Conservation (phyloP, 83 land plant species). For the Thuja plicata region DNA sequence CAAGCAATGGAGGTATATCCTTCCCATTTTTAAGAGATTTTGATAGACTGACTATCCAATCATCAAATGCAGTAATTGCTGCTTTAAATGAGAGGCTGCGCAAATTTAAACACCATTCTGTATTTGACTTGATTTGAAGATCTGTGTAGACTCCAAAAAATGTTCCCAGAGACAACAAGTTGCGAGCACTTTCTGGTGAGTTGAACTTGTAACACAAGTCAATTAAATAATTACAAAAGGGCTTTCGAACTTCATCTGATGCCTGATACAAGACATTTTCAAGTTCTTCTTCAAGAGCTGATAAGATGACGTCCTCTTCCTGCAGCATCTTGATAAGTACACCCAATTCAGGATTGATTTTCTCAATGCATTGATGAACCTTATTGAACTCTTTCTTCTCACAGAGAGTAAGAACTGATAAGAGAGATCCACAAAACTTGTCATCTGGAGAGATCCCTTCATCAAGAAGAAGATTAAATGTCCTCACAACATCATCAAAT, state of each 20-base stretch:
- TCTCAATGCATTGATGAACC: conserved; percentile 45
- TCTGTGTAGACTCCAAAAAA: conserved; percentile 64
- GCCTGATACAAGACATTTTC: conserved; percentile 41
- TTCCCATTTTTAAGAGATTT: conserved; percentile 37
- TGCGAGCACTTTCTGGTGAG: conserved; percentile 51
- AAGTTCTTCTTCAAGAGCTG: conserved; percentile 40
- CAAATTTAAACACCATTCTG: conserved; percentile 73
- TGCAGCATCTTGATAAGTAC: conserved; percentile 41
- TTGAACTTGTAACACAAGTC: conserved; percentile 68
- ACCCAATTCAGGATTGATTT: conserved; percentile 43
- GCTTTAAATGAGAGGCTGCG: conserved; percentile 74
- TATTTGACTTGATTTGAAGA: conserved; percentile 44
- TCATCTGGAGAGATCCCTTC: conserved; percentile 63
- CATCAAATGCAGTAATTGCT: conserved; percentile 75
- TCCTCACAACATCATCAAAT: conserved; percentile 56
- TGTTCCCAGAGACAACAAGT: conserved; percentile 50
- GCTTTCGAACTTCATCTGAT: conserved; percentile 49
- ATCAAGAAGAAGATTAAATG: conserved; percentile 43
- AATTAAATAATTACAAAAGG: conserved; percentile 83
- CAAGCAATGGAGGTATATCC: conserved; percentile 48
- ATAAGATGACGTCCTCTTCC: conserved; percentile 23
- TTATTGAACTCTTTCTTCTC: conserved; percentile 42
- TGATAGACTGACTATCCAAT: conserved; percentile 58
- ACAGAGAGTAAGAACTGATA: conserved; percentile 59
- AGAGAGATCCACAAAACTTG: conserved; percentile 70